A percentile compares a stretch with the other conserved stretches of the same genome.
Conservation (phyloP, 2,329 filamentous ascomycete genomes). For the Monilinia laxa region DNA sequence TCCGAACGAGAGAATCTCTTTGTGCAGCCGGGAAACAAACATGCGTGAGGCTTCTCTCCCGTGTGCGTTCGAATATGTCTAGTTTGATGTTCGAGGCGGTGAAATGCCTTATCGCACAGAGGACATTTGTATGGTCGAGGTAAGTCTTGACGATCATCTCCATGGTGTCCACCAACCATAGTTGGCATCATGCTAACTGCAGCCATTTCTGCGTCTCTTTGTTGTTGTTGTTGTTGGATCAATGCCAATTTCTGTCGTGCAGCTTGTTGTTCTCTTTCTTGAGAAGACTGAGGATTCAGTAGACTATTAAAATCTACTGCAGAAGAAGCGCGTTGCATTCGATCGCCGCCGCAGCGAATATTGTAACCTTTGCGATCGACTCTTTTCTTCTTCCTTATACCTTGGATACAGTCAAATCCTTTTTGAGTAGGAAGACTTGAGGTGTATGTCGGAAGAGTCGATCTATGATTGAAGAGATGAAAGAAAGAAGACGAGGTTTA, state of each 20-base stretch:
- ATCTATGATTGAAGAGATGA: not conserved
- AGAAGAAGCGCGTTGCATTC: slow-evolving; percentile 74
- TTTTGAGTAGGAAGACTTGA: not conserved
- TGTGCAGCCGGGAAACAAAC: slow-evolving; percentile 91
- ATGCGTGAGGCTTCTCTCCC: slow-evolving; percentile 96
- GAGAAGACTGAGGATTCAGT: slow-evolving; percentile 59
- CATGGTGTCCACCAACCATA: slow-evolving; percentile 40
- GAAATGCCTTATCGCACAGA: slow-evolving; percentile 97
- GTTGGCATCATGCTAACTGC: slow-evolving; percentile 45
- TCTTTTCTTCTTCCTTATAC: not conserved
- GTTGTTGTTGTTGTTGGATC: slow-evolving; percentile 37
- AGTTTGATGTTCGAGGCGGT: slow-evolving; percentile 92
- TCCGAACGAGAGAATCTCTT: slow-evolving; percentile 97
- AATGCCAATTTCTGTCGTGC: slow-evolving; percentile 38
- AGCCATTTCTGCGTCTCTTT: slow-evolving; percentile 51
- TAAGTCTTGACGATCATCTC: slow-evolving; percentile 59
- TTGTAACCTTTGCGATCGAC: not conserved
- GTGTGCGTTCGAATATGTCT: slow-evolving; percentile 94
- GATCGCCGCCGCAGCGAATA: slow-evolving; percentile 48
- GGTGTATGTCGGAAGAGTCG: not conserved
- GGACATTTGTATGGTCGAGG: slow-evolving; percentile 98
- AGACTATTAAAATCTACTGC: slow-evolving; percentile 75
- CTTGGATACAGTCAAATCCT: not conserved
- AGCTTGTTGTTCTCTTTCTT: slow-evolving; percentile 40
- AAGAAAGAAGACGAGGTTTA: not conserved